Base-by-base conservation (phyloP, 495 filamentous ascomycete genomes). In the Talaromyces nanjingensis region DNA sequence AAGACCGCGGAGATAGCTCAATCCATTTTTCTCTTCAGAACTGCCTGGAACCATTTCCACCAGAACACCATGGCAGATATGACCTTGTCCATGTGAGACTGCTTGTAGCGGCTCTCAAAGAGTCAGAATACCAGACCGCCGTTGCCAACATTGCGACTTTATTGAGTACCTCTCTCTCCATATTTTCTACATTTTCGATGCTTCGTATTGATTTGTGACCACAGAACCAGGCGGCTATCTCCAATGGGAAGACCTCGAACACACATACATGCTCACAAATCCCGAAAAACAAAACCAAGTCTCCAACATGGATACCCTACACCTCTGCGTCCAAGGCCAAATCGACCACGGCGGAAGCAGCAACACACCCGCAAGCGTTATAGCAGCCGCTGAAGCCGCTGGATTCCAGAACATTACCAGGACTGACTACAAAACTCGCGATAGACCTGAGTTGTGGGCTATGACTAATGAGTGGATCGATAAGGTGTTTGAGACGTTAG, bases 221-320 rank as follows among this genome's bases (percentile, higher is more conserved):
- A 8, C 37, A 76, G 74, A 71, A 60, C 73, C 71, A 34, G 70
- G 68, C 11, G 76, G 76, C 8, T 73, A 69, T 60, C 65, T 78
- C 37, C 76, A 76, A 65, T 78, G 76, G 76, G 71, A 70, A 64
- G 76, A 78, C 52, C 59, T 69, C 18, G 72, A 75, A 62, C 54
- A 52, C 14, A 64, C 64, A 7, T 63, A 57, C 0, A 66, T 71
- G 62, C 64, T 59, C 59, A 73, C 68, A 8, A 57, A 67, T 16
- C 29, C 53, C n/a, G 14, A 39, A 2, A 63, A 68, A 12, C 58
- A 68, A 34, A n/a, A 47, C 20, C n/a, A 61, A 24, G 4, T 47
- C 18, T 20, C 59, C 2, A 16, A 0, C n/a, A 49, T 49, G 37
- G 8, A 49, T 5, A 61, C 33, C 3, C 3, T 61, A 29, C 59